Percentiles rank a stretch among this genome's conserved stretches.
phyloP scores from a whole-genome alignment of 1,284 basidiomycete genomes.

The Kalmanozyma brasiliensis region DNA sequence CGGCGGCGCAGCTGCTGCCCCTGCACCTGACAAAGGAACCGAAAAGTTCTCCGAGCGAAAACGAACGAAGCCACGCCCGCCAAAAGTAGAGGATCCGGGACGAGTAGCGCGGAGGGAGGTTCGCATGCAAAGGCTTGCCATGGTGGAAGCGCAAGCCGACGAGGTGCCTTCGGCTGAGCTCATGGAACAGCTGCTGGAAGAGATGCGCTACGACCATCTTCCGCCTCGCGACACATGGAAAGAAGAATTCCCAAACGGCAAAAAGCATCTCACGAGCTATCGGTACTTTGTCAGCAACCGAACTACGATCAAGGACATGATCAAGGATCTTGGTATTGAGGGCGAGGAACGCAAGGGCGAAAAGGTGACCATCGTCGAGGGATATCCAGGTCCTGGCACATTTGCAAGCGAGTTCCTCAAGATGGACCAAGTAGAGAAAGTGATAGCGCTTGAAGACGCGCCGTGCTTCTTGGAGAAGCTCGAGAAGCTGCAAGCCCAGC shows the following conservation, averaged over 20 bases:
- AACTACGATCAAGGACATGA: constrained; percentile 42
- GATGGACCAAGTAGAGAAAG: constrained; percentile 60
- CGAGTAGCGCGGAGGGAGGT: constrained; percentile 4
- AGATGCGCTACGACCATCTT: constrained; percentile 47
- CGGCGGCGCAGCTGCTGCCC: not conserved
- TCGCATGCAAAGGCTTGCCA: not conserved
- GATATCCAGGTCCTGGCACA: constrained; percentile 63
- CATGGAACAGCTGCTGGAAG: constrained; percentile 11
- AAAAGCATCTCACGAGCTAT: constrained; percentile 31
- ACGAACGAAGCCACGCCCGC: too few species aligned
- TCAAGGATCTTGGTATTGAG: constrained; percentile 40
- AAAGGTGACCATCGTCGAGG: constrained; percentile 62
- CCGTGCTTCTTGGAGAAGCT: constrained; percentile 37
- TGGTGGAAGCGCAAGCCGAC: constrained; percentile 1
- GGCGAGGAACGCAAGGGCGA: constrained; percentile 29
- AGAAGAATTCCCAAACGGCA: constrained; percentile 29
- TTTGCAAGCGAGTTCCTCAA: constrained; percentile 56
- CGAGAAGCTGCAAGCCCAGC: constrained; percentile 25
- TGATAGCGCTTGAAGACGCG: constrained; percentile 58
- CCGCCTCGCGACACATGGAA: constrained; percentile 50
- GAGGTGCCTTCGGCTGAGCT: constrained; percentile 5
- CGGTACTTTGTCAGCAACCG: constrained; percentile 60
- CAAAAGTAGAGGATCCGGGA: not conserved
- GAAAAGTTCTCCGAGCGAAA: too few species aligned
- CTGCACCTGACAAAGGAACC: too few species aligned